phyloP scores from a whole-genome alignment of 2,329 filamentous ascomycete genomes.

The Biscogniauxia mediterranea region DNA sequence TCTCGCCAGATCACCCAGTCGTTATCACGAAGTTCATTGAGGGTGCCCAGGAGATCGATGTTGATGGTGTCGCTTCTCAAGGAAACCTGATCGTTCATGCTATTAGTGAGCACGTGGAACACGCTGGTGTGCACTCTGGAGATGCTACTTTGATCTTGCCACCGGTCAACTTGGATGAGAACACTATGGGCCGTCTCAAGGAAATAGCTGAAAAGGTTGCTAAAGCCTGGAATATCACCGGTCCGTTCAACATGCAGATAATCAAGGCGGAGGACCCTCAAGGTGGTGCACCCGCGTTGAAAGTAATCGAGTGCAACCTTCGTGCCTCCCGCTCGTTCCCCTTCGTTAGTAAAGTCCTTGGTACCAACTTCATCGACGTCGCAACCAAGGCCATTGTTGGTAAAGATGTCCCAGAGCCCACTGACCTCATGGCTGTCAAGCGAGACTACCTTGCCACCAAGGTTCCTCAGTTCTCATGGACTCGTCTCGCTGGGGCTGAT shows the following conservation, averaged over 20 bases:
- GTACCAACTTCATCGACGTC: conserved; percentile 93
- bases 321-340: conserved; percentile 97
- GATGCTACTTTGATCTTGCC: conserved; percentile 94
- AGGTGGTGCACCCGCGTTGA: conserved; percentile 73
- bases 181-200: conserved; percentile 83
- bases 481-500: conserved; percentile 92
- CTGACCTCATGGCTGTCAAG: conserved; percentile 85
- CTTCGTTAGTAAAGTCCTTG: conserved; percentile 95
- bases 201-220: conserved; percentile 95
- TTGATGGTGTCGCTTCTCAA: conserved; percentile 84
- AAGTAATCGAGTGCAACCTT: conserved; percentile 98
- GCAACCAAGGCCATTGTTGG: conserved; percentile 90
- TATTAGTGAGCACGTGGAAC: conserved; percentile 92
- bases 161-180: conserved; percentile 73
- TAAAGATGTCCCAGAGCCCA: conserved; percentile 77
- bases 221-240: conserved; percentile 94
- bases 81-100: conserved; percentile 89
- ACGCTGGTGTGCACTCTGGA: conserved; percentile 96
- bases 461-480: conserved; percentile 99
- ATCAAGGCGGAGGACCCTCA: conserved; percentile 84
- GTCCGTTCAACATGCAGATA: conserved; percentile 99
- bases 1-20: conserved; percentile 94
- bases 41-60: conserved; percentile 92
- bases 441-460: conserved; percentile 94
- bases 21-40: conserved; percentile 99